phyloP scores from a whole-genome alignment of 2,329 filamentous ascomycete species.

The Aspergillus sp. region DNA sequence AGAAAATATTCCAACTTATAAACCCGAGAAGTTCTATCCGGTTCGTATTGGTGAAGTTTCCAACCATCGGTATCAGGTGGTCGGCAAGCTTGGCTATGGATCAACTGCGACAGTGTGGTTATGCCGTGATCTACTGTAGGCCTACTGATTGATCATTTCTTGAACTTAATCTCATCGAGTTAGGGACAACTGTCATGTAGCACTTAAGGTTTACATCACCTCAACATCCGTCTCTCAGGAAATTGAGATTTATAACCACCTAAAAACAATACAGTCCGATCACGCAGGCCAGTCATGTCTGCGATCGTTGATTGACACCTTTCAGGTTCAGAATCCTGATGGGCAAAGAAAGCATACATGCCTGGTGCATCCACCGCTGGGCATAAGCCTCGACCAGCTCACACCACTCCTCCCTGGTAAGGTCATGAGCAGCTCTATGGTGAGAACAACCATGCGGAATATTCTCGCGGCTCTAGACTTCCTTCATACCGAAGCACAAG shows the following conservation, averaged over 20 bases:
- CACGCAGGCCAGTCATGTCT: slow-evolving; percentile 29
- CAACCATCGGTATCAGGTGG: slow-evolving; percentile 16
- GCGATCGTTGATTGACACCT: slow-evolving; percentile 31
- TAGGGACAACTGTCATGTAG: slow-evolving; percentile 12
- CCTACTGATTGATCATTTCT: background rate
- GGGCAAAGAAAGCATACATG: slow-evolving; percentile 25
- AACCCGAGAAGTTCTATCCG: slow-evolving; percentile 14
- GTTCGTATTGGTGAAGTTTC: slow-evolving; percentile 14
- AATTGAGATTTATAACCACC: slow-evolving; percentile 28
- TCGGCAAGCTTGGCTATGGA: slow-evolving; percentile 19
- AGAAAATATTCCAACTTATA: slow-evolving; percentile 8
- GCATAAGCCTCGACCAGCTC: slow-evolving; percentile 27
- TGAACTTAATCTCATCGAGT: background rate
- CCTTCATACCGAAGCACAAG: slow-evolving; percentile 27
- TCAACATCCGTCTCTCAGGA: slow-evolving; percentile 18
- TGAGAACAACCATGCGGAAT: slow-evolving; percentile 25
- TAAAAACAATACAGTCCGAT: slow-evolving; percentile 24
- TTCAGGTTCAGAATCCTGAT: slow-evolving; percentile 27
- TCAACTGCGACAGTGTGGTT: slow-evolving; percentile 16
- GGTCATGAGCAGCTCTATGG: slow-evolving; percentile 24
- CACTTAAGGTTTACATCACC: slow-evolving; percentile 22
- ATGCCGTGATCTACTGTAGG: slow-evolving; percentile 11
- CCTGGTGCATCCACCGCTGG: slow-evolving; percentile 31
- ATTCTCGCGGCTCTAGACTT: slow-evolving; percentile 31
- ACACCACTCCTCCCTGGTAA: slow-evolving; percentile 15